A percentile compares a stretch with the other conserved stretches of the same genome.
phyloP scores from a whole-genome alignment of 2,329 filamentous ascomycete species.

The Colletotrichum salicis region DNA sequence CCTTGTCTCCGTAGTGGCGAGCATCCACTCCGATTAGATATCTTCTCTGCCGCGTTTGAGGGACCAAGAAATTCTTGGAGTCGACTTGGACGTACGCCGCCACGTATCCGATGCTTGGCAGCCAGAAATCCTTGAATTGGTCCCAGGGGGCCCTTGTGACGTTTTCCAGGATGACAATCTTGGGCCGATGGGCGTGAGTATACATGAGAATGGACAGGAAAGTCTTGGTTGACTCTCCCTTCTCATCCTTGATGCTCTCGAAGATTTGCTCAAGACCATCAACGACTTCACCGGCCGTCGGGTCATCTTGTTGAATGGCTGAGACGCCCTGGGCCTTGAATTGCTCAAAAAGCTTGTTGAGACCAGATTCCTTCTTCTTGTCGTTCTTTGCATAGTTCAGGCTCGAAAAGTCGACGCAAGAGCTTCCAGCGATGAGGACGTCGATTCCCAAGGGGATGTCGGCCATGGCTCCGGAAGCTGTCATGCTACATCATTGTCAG shows the following conservation, averaged over 20 bases:
- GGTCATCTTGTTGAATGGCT: slow-evolving; percentile 49
- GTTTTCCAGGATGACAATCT: slow-evolving; percentile 78
- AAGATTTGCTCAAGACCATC: slow-evolving; percentile 51
- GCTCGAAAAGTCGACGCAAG: slow-evolving; percentile 79
- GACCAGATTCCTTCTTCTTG: slow-evolving; percentile 58
- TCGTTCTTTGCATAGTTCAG: slow-evolving; percentile 65
- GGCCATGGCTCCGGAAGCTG: slow-evolving; percentile 71
- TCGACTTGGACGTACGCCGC: slow-evolving; percentile 64
- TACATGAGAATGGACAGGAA: slow-evolving; percentile 72
- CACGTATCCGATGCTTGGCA: slow-evolving; percentile 64
- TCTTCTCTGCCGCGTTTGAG: slow-evolving; percentile 72
- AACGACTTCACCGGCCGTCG: neutral
- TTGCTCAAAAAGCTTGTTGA: slow-evolving; percentile 62
- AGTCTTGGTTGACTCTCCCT: slow-evolving; percentile 74
- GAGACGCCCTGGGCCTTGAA: slow-evolving; percentile 56
- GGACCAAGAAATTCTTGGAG: slow-evolving; percentile 78
- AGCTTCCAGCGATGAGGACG: slow-evolving; percentile 77
- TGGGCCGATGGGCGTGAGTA: slow-evolving; percentile 63
- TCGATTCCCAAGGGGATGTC: slow-evolving; percentile 68
- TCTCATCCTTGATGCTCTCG: slow-evolving; percentile 63
- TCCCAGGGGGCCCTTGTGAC: slow-evolving; percentile 71
- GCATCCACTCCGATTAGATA: slow-evolving; percentile 69
- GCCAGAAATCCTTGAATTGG: slow-evolving; percentile 53
- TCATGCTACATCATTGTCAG: slow-evolving; percentile 59
- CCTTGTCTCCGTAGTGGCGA: slow-evolving; percentile 42